Evolutionary conservation across 176 grass and related monocot genomes (phyloP), one percentile per base, ranked within the genome.

Genomic region (Cymbopogon citratus): DNA sequence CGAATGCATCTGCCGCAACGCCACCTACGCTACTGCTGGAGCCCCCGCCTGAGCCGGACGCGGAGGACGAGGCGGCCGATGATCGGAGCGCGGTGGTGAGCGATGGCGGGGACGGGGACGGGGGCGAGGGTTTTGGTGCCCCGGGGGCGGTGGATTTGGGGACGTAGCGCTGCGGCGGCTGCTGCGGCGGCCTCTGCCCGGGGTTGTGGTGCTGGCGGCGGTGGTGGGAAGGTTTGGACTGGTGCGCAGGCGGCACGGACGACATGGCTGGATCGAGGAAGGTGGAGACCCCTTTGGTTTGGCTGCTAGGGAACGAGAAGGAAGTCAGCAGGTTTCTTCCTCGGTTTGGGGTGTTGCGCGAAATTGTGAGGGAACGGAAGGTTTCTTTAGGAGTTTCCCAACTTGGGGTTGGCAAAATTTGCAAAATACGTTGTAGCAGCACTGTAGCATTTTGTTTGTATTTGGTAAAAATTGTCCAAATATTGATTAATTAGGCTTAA

Each of bases 11-110:
- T 14, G 49, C 39, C 34, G 71, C 66, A 62, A 26, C 60, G 21
- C 52, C 71, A 25, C 69, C 62, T 11, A 31, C 56, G 35, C 74
- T 38, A 51, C 61, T 28, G 28, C 43, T 23, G 29, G 46, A 11
- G 63, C 77, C 34, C 41, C 66, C 6, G 27, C 63, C 27, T 29
- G 75, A n/a, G 31, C 85, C 63, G 23, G 88, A 85, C 16, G 92
- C 49, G 24, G 85, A 61, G 19, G 85, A 63, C 11, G 86, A 63
- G 69, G 90, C 59, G 62, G 81, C 49, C 72, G 87, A 87, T 25
- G 93, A 89, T 83, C 90, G 80, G 84, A 92, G 82, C 69, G 90
- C 64, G 61, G 87, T 79, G 78, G 90, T 92, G 81, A 95, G 90
- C 26, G 78, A 54, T 14, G 93, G 81, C 31, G 31, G 31, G 31